These are phyloP conservation scores for Begonia loranthoides DNA, from an alignment of 306 rosid species.

Conservation along the genomic window DNA sequence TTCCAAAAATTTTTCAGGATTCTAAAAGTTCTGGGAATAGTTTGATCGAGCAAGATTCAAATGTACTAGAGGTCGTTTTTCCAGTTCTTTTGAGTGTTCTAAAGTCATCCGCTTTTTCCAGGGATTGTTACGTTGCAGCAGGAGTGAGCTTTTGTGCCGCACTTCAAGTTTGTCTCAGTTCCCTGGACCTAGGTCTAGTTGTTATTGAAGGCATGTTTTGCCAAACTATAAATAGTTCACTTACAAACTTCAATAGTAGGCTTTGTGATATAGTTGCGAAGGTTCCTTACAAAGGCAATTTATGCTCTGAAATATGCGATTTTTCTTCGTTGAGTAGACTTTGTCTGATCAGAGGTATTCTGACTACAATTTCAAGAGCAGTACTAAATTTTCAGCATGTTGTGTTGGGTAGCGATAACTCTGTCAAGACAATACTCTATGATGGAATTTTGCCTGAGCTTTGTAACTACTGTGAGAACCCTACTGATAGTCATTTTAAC, in stretches of 20 bases:
- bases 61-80: constrained; percentile 38
- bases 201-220: constrained; percentile 46
- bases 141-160: constrained; percentile 84
- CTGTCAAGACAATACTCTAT: constrained; percentile 52
- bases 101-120: constrained; percentile 50
- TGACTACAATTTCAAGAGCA: constrained; percentile 68
- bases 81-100: constrained; percentile 41
- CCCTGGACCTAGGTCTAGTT: constrained; percentile 60
- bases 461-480: constrained; percentile 78
- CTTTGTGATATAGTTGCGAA: constrained; percentile 26
- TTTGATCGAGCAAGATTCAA: constrained; percentile 9
- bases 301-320: constrained; percentile 29
- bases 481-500: constrained; percentile 80
- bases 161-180: constrained; percentile 49
- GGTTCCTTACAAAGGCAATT: constrained; percentile 48
- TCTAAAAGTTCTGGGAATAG: constrained; percentile 5
- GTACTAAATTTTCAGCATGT: constrained; percentile 52
- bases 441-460: constrained; percentile 91
- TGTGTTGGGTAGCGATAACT: constrained; percentile 9
- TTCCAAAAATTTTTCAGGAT: constrained; percentile 42
- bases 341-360: constrained; percentile 83
- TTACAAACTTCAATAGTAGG: constrained; percentile 13
- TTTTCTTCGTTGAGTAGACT: constrained; percentile 65
- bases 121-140: constrained; percentile 91
- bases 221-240: constrained; percentile 17